Percentiles rank a stretch among this genome's conserved stretches.
Conservation (phyloP, 176 grass and related monocot genomes). For the Carex pumila region DNA sequence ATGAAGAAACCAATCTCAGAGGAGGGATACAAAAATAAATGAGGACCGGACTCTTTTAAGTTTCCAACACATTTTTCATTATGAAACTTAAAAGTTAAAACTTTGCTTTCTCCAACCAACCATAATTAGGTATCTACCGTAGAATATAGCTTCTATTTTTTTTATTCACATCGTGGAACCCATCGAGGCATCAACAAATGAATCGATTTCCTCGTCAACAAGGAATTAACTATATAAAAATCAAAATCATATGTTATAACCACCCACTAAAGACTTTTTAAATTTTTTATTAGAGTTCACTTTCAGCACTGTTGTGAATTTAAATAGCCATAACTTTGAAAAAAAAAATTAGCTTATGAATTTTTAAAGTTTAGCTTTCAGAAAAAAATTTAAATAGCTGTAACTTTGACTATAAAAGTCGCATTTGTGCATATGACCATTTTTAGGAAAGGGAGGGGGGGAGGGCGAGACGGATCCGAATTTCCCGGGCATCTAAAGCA, state of each 20-base stretch:
- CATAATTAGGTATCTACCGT: background rate
- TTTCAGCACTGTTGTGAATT: background rate
- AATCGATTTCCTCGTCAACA: background rate
- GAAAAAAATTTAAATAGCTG: too few relatives aligned
- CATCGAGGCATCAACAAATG: background rate
- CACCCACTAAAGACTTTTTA: background rate
- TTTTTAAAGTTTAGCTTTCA: too few relatives aligned
- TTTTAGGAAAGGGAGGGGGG: too few relatives aligned
- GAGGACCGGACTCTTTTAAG: too few relatives aligned
- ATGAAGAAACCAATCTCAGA: too few relatives aligned
- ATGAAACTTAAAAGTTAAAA: background rate
- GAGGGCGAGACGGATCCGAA: too few relatives aligned
- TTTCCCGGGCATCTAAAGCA: too few relatives aligned
- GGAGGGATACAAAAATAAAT: too few relatives aligned
- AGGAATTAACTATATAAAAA: background rate
- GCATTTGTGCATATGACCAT: too few relatives aligned
- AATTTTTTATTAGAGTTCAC: background rate
- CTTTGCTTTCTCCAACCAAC: background rate
- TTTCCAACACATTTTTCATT: background rate
- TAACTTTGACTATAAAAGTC: too few relatives aligned
- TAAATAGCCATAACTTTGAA: too few relatives aligned
- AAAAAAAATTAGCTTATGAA: too few relatives aligned
- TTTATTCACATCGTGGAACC: background rate
- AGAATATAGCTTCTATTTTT: background rate
- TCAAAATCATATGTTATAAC: background rate